Percentiles rank a stretch among this genome's conserved stretches.
Conservation (phyloP, 306 rosid genomes). For the Cicer arietinum region DNA sequence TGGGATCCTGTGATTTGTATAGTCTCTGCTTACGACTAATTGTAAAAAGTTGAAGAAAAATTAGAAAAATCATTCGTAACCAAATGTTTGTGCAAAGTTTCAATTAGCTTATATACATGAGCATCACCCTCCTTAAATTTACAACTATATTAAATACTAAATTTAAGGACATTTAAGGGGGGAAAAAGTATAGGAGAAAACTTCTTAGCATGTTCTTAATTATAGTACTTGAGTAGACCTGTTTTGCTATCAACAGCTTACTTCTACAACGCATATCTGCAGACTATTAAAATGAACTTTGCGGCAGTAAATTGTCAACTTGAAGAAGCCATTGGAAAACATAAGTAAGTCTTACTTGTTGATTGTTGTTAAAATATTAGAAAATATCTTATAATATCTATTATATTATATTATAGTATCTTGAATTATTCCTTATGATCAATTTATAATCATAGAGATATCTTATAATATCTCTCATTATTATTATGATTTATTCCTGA, state of each 20-base stretch:
- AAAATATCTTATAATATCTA: too few relatives aligned
- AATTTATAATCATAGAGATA: too few relatives aligned
- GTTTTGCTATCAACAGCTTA: conserved; percentile 41
- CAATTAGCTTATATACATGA: conserved; percentile 1
- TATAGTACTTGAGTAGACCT: conserved; percentile 30
- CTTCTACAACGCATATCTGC: conserved; percentile 51
- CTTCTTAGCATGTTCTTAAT: conserved; percentile 6
- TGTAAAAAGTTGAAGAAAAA: not conserved
- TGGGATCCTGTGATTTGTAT: not conserved
- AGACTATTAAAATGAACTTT: conserved; percentile 65
- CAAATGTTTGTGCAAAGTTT: conserved; percentile 19
- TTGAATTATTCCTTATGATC: too few relatives aligned
- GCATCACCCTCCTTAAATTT: conserved; percentile 36
- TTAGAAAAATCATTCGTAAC: not conserved
- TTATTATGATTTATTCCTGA: too few relatives aligned
- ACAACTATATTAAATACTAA: conserved; percentile 6
- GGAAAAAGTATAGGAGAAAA: conserved; percentile 19
- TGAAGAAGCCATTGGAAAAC: conserved; percentile 72
- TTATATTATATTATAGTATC: too few relatives aligned
- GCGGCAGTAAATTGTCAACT: conserved; percentile 60
- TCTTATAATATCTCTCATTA: too few relatives aligned
- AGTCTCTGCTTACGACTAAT: not conserved
- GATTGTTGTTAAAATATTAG: not conserved
- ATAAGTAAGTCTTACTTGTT: conserved; percentile 65
- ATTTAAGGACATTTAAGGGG: not conserved